These are phyloP conservation scores for Puccinellia tenuiflora DNA, from an alignment of 176 grass and related monocot species.

Conservation along the genomic window DNA sequence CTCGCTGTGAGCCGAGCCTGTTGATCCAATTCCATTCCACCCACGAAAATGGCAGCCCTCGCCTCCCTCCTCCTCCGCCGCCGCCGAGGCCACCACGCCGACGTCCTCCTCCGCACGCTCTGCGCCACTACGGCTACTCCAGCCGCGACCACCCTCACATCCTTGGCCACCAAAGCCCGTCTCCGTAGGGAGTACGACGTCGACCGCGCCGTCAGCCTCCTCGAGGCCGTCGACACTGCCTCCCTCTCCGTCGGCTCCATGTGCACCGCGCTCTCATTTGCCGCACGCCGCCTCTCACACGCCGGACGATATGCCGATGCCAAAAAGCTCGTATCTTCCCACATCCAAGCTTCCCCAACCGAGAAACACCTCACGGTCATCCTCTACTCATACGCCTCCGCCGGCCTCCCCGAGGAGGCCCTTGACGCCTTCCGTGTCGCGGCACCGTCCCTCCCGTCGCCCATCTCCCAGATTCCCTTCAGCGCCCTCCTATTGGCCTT, in stretches of 20 bases:
- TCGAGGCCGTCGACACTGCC: conserved; percentile 42
- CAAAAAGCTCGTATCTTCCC: conserved; percentile 47
- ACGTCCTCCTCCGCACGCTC: conserved; percentile 18
- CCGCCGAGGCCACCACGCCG: conserved; percentile 13
- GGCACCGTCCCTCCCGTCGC: conserved; percentile 7
- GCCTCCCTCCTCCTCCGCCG: conserved; percentile 29
- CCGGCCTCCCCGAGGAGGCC: conserved; percentile 50
- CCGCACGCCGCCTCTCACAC: conserved; percentile 49
- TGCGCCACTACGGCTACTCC: background rate
- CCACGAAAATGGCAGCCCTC: conserved; percentile 31
- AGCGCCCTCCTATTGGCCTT: conserved; percentile 69
- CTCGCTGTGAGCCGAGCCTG: no score
- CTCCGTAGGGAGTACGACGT: conserved; percentile 57
- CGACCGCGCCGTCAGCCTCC: conserved; percentile 41
- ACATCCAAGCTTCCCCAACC: conserved; percentile 23
- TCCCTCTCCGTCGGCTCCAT: conserved; percentile 40
- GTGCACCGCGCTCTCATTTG: conserved; percentile 44
- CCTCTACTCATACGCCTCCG: conserved; percentile 53
- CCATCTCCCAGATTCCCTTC: conserved; percentile 43
- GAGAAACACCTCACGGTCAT: conserved; percentile 60
- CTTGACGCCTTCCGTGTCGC: conserved; percentile 40
- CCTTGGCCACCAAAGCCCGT: conserved; percentile 1
- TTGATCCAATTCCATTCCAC: conserved; percentile 2
- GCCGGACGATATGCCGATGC: conserved; percentile 38
- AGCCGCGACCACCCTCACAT: background rate